Base-by-base conservation (phyloP, 306 rosid genomes). In the Urtica urens region DNA sequence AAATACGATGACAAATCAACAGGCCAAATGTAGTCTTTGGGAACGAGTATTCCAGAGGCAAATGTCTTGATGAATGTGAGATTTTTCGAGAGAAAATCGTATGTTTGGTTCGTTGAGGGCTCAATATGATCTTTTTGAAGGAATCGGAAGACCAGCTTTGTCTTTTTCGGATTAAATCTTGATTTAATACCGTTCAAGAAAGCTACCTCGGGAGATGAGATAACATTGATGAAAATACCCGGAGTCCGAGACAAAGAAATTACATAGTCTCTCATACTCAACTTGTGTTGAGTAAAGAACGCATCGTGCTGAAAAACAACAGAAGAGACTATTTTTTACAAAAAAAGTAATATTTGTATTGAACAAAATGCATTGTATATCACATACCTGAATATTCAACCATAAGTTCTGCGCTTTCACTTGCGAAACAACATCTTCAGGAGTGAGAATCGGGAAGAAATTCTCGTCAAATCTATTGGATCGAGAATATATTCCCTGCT, bases 381-480 rank as follows among this genome's bases (percentile, higher is more conserved):
- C 23, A n/a, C n/a, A n/a, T n/a, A 79, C 99, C 87, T 92, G 93
- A 77, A 92, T 59, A 58, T 92, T 85, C 77, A 92, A 60, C 96
- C 99, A 92, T 21, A 82, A 51, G 59, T 67, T 59, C 25, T 57
- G 63, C 19, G 72, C 75, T 12, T 23, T 11, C 1, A 57, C 0
- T 49, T 19, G 8, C 7, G 1, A 14, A 42, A 15, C 31, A 53
- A 92, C 46, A 20, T 68, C 75, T 46, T 82, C 72, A 8, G 68
- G 63, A 7, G 65, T 67, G 38, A 75, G 80, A 65, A 85, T 62
- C 42, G 1, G 10, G 65, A 23, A 66, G 20, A 0, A 0, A 42
- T 1, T 70, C 54, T 72, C 76, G 38, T 90, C 87, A 59, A 77
- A 75, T 29, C 1, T 50, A 10, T 9, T 7, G 17, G 63, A 0